Conservation (phyloP, 1,284 basidiomycete genomes). For the Pisolithus thermaeus region DNA sequence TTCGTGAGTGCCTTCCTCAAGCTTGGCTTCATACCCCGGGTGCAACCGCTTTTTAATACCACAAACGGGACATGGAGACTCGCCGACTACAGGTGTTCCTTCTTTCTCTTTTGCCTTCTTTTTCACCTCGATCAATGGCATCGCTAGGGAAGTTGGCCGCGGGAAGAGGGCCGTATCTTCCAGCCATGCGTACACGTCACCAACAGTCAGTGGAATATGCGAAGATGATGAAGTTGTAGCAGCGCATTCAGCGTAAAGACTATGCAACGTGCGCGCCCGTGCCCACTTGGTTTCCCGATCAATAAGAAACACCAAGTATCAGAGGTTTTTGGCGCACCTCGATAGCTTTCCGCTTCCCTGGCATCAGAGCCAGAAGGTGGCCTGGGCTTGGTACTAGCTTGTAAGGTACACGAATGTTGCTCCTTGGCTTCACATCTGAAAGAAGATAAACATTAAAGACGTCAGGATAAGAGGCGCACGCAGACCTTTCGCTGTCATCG, state of each 20-base stretch:
- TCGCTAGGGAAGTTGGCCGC: constrained; percentile 21
- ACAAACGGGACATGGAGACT: constrained; percentile 23
- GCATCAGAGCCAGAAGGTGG: constrained; percentile 42
- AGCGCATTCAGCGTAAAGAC: constrained; percentile 37
- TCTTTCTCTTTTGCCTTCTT: constrained; percentile 22
- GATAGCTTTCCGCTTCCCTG: constrained; percentile 63
- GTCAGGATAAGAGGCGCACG: constrained; percentile 5
- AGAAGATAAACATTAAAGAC: constrained; percentile 3
- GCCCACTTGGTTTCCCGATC: constrained; percentile 43
- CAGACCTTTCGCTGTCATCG: constrained; percentile 57
- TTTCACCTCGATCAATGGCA: constrained; percentile 16
- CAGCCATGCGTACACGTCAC: constrained; percentile 57
- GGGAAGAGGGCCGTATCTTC: constrained; percentile 46
- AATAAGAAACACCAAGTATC: constrained; percentile 1
- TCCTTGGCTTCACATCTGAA: constrained; percentile 37
- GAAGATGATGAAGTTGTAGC: constrained; percentile 15
- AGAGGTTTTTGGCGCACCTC: constrained; percentile 41
- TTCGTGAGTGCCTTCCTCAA: constrained; percentile 11
- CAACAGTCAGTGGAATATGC: constrained; percentile 38
- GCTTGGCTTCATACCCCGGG: constrained; percentile 17
- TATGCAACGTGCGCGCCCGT: constrained; percentile 48
- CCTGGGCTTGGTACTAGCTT: constrained; percentile 41
- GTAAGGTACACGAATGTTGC: constrained; percentile 41
- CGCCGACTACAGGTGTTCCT: constrained; percentile 11
- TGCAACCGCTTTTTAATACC: constrained; percentile 28